Conservation (phyloP, 2,329 filamentous ascomycete species). For the Achaetomium macrosporum region DNA sequence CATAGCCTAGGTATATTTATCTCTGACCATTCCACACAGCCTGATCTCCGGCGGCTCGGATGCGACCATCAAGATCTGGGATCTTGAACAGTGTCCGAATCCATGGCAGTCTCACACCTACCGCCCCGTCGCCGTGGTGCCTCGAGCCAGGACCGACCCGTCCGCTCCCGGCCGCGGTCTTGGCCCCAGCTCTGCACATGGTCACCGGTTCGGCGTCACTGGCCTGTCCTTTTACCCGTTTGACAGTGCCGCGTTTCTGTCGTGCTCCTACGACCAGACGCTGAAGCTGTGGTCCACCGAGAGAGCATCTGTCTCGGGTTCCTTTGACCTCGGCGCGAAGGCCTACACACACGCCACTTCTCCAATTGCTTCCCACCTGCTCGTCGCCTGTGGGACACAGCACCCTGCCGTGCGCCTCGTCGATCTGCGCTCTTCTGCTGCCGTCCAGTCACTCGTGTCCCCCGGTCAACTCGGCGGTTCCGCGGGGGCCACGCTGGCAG, state of each 20-base stretch:
- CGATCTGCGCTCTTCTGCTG: slow-evolving; percentile 76
- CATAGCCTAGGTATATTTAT: background rate
- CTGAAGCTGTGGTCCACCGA: slow-evolving; percentile 70
- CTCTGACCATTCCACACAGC: slow-evolving; percentile 34
- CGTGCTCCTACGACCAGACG: slow-evolving; percentile 71
- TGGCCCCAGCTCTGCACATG: background rate
- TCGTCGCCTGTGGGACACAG: slow-evolving; percentile 85
- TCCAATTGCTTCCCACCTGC: slow-evolving; percentile 62
- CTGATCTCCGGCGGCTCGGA: slow-evolving; percentile 82
- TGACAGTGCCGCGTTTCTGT: slow-evolving; percentile 68
- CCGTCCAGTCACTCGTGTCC: slow-evolving; percentile 64
- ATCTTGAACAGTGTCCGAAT: slow-evolving; percentile 60
- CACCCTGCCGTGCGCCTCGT: slow-evolving; percentile 78
- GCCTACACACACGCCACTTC: slow-evolving; percentile 76
- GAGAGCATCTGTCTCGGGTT: slow-evolving; percentile 53
- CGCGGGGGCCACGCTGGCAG: slow-evolving; percentile 58
- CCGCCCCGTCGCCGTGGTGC: slow-evolving; percentile 47
- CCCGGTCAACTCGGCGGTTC: slow-evolving; percentile 39
- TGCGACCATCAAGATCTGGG: slow-evolving; percentile 79
- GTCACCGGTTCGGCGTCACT: slow-evolving; percentile 64
- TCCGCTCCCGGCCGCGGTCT: background rate
- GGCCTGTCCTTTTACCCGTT: slow-evolving; percentile 74
- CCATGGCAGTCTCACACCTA: slow-evolving; percentile 43
- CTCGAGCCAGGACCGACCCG: slow-evolving; percentile 33
- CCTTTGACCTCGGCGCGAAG: slow-evolving; percentile 62